Evolutionary conservation across 1,284 basidiomycete species (phyloP).

Genomic region (Neotropicomus parvogracilis): DNA sequence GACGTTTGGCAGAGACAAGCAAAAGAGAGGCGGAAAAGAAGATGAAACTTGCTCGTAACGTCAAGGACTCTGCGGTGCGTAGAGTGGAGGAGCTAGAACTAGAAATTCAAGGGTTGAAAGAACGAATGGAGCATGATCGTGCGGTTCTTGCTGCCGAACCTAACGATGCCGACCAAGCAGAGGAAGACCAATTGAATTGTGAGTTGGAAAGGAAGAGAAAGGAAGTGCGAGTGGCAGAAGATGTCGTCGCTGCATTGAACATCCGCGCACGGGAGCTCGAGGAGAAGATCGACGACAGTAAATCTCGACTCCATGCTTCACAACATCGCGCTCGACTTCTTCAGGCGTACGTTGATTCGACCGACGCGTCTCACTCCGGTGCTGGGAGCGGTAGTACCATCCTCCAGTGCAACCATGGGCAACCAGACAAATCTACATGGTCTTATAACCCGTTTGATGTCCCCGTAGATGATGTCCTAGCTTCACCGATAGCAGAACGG

Average conservation of each 20-base stretch:
- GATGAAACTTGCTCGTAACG: slow-evolving; percentile 64
- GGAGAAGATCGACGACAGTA: slow-evolving; percentile 51
- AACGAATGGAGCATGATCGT: slow-evolving; percentile 51
- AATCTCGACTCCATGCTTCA: slow-evolving; percentile 47
- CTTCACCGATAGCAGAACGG: slow-evolving; percentile 18
- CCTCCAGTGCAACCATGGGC: slow-evolving; percentile 11
- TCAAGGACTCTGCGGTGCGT: slow-evolving; percentile 61
- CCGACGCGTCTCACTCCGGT: slow-evolving; percentile 9
- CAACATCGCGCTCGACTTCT: slow-evolving; percentile 51
- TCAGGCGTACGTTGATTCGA: slow-evolving; percentile 33
- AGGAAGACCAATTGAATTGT: slow-evolving; percentile 48
- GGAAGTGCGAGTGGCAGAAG: slow-evolving; percentile 72
- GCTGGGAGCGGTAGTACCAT: slow-evolving; percentile 6
- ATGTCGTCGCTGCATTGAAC: slow-evolving; percentile 52
- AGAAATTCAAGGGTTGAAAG: slow-evolving; percentile 63
- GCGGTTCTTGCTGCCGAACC: slow-evolving; percentile 47
- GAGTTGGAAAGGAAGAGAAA: slow-evolving; percentile 57
- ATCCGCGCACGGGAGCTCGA: slow-evolving; percentile 59
- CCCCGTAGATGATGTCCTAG: slow-evolving; percentile 17
- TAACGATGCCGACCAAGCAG: slow-evolving; percentile 39
- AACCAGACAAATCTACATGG: slow-evolving; percentile 21
- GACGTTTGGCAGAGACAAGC: slow-evolving; percentile 74
- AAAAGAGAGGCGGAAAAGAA: slow-evolving; percentile 87
- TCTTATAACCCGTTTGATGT: slow-evolving; percentile 34
- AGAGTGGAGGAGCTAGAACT: slow-evolving; percentile 65